Percentiles rank a stretch among this genome's conserved stretches.
These are phyloP conservation scores for Hymenoscyphus fraxineus DNA, from an alignment of 2,329 filamentous ascomycete genomes.

Conservation along the genomic window DNA sequence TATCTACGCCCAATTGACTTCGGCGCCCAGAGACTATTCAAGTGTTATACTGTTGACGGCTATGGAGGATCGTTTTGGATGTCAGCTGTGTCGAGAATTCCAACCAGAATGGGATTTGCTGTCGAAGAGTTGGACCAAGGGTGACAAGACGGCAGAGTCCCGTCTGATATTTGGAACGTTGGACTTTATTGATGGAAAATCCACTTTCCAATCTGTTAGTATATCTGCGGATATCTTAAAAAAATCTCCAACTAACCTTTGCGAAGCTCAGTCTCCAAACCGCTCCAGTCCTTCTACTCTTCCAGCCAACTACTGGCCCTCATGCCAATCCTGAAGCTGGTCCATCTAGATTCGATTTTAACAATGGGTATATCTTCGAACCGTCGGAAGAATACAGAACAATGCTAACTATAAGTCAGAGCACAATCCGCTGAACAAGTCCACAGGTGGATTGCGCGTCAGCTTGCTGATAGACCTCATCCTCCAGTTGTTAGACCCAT, in stretches of 20 bases:
- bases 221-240: neutral
- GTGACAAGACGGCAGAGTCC: conserved; percentile 70
- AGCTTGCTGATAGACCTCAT: conserved; percentile 74
- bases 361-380: conserved; percentile 50
- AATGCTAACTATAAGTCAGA: too few species aligned
- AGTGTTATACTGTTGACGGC: conserved; percentile 83
- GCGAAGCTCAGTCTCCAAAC: conserved; percentile 87
- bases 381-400: too few species aligned
- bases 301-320: conserved; percentile 78
- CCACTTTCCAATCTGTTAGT: conserved; percentile 78
- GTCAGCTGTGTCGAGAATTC: conserved; percentile 82
- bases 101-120: conserved; percentile 92
- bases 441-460: conserved; percentile 72
- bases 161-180: conserved; percentile 76
- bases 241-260: neutral
- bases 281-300: conserved; percentile 83
- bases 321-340: conserved; percentile 66
- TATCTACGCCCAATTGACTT: conserved; percentile 71
- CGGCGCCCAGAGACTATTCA: conserved; percentile 77
- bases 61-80: conserved; percentile 76
- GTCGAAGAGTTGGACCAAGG: conserved; percentile 80
- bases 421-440: conserved; percentile 71
- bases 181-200: conserved; percentile 82
- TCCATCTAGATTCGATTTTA: conserved; percentile 82
- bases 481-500: conserved; percentile 78